A percentile compares a stretch with the other conserved stretches of the same genome.
phyloP scores from a whole-genome alignment of 495 filamentous ascomycete genomes.

The Symbiotaphrina buchneri region DNA sequence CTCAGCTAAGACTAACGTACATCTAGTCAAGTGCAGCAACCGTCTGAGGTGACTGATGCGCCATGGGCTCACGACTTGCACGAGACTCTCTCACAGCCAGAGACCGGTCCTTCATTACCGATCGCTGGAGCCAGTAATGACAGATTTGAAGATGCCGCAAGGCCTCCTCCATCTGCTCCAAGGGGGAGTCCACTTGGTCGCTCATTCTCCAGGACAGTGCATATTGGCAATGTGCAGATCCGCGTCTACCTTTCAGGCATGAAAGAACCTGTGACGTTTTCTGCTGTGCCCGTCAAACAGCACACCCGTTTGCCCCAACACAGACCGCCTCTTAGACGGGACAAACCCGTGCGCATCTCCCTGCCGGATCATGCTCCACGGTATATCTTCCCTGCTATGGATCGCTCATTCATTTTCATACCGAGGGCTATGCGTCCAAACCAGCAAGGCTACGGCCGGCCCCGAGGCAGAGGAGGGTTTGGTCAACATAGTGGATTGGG shows the following conservation, averaged over 20 bases:
- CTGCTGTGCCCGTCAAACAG: conserved; percentile 53
- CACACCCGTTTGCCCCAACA: conserved; percentile 91
- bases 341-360: conserved; percentile 91
- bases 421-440: conserved; percentile 83
- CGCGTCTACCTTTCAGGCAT: conserved; percentile 59
- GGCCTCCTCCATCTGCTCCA: conserved; percentile 19
- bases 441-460: conserved; percentile 56
- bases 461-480: conserved; percentile 43
- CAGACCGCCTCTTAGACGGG: conserved; percentile 77
- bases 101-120: not conserved
- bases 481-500: conserved; percentile 34
- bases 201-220: conserved; percentile 38
- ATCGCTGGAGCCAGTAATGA: not conserved
- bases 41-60: conserved; percentile 36
- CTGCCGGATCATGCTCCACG: conserved; percentile 53
- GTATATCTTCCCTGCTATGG: conserved; percentile 75
- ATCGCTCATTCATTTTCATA: conserved; percentile 96
- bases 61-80: conserved; percentile 94
- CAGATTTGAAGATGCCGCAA: not conserved
- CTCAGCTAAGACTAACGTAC: not conserved
- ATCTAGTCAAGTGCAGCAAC: conserved; percentile 20
- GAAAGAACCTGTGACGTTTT: conserved; percentile 43
- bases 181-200: conserved; percentile 34
- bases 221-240: conserved; percentile 62
- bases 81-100: conserved; percentile 38